Evolutionary conservation across 495 filamentous ascomycete species (phyloP).

Genomic region (Pyrenula aspistea): DNA sequence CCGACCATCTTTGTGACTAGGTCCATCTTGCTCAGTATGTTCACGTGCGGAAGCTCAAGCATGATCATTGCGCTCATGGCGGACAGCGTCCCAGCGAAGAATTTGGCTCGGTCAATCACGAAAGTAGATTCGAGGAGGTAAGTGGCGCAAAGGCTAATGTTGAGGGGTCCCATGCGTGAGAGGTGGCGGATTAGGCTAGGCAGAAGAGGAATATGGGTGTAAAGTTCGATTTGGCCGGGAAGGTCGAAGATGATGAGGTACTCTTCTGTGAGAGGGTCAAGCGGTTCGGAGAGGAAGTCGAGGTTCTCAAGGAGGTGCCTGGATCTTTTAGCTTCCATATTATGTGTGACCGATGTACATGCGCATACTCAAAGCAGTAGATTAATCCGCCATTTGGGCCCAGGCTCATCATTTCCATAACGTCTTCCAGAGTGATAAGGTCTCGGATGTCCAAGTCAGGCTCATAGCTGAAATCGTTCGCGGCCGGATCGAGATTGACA

Average conservation of each 20-base stretch:
- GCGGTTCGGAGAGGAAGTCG: slow-evolving; percentile 79
- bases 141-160: slow-evolving; percentile 85
- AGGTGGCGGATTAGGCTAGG: slow-evolving; percentile 77
- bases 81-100: slow-evolving; percentile 87
- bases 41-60: slow-evolving; percentile 91
- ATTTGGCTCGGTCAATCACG: slow-evolving; percentile 88
- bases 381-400: slow-evolving; percentile 94
- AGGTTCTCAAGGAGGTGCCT: slow-evolving; percentile 76
- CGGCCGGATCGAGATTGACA: slow-evolving; percentile 94
- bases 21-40: slow-evolving; percentile 95
- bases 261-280: slow-evolving; percentile 83
- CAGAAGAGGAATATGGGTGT: slow-evolving; percentile 89
- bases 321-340: slow-evolving; percentile 23
- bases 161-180: slow-evolving; percentile 63
- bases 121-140: slow-evolving; percentile 95
- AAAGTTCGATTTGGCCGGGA: slow-evolving; percentile 97
- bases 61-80: slow-evolving; percentile 99
- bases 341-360: neutral
- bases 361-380: slow-evolving; percentile 78
- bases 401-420: slow-evolving; percentile 91
- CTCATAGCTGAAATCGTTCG: slow-evolving; percentile 80
- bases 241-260: slow-evolving; percentile 96
- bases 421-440: slow-evolving; percentile 89
- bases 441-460: slow-evolving; percentile 97
- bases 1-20: slow-evolving; percentile 74